These are phyloP conservation scores for Aspergillus latus DNA, from an alignment of 2,329 filamentous ascomycete species.

Conservation along the genomic window DNA sequence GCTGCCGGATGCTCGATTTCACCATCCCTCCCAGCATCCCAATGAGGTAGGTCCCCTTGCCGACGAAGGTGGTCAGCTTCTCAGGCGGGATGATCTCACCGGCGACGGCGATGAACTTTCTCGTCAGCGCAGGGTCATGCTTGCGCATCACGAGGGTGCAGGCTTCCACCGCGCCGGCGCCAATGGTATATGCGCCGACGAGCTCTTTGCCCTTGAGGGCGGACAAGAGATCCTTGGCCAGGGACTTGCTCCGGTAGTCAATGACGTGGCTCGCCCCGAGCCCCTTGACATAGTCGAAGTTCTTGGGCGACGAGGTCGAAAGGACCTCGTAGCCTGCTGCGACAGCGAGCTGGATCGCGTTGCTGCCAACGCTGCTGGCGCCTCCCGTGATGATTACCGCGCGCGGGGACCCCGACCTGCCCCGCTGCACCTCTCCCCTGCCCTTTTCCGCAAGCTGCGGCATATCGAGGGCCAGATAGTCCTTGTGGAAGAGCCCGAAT, in stretches of 20 bases:
- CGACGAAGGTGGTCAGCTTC: constrained; percentile 3
- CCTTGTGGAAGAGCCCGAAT: constrained; percentile 23
- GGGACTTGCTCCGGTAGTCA: constrained; percentile 41
- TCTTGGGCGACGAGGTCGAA: constrained; percentile 15
- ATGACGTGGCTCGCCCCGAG: constrained; percentile 50
- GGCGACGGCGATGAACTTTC: neutral
- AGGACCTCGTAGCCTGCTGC: constrained; percentile 19
- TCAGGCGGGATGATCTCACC: neutral
- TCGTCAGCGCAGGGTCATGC: neutral
- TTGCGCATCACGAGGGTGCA: constrained; percentile 10
- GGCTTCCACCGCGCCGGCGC: neutral
- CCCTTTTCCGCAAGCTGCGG: neutral
- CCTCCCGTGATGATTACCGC: constrained; percentile 15
- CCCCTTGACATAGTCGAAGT: constrained; percentile 32
- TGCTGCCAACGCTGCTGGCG: constrained; percentile 43
- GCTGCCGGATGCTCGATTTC: constrained; percentile 3
- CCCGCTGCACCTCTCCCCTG: neutral
- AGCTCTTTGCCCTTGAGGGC: constrained; percentile 15
- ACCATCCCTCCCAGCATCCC: neutral
- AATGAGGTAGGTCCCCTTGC: constrained; percentile 23
- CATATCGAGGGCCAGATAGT: constrained; percentile 19
- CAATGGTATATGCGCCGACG: constrained; percentile 11
- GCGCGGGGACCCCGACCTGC: neutral
- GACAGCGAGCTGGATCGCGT: constrained; percentile 48
- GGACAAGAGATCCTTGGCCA: constrained; percentile 18